phyloP scores from a whole-genome alignment of 495 filamentous ascomycete species.

The Talaromyces adpressus region DNA sequence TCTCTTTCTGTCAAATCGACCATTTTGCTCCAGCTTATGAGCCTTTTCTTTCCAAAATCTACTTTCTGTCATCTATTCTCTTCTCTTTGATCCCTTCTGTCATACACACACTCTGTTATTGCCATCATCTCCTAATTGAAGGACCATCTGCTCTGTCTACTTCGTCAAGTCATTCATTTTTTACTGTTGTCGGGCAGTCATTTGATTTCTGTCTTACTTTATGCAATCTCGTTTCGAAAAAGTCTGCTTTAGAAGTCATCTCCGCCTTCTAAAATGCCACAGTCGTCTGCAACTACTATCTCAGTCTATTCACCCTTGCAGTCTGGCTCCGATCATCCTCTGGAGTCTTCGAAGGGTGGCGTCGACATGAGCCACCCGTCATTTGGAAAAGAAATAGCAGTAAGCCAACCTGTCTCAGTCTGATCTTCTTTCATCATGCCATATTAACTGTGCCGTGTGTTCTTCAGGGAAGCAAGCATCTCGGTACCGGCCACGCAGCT shows the following conservation, averaged over 20 bases:
- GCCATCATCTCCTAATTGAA: slow-evolving; percentile 7
- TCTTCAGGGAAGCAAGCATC: slow-evolving; percentile 22
- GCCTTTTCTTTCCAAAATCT: slow-evolving; percentile 4
- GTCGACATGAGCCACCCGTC: background rate
- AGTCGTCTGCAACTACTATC: background rate
- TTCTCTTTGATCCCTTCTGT: slow-evolving; percentile 14
- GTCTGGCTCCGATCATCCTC: background rate
- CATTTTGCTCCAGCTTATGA: slow-evolving; percentile 1
- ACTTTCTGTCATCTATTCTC: slow-evolving; percentile 7
- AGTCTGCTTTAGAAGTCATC: background rate
- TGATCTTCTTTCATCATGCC: background rate
- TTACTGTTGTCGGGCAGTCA: slow-evolving; percentile 2
- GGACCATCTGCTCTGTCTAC: slow-evolving; percentile 7
- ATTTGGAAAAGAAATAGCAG: background rate
- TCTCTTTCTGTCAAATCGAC: slow-evolving; percentile 4
- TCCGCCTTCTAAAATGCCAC: slow-evolving; percentile 1
- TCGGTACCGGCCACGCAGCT: slow-evolving; percentile 21
- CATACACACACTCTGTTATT: slow-evolving; percentile 15
- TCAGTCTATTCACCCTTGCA: background rate
- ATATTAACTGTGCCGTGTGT: background rate
- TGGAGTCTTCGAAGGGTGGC: background rate
- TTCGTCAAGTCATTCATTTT: background rate
- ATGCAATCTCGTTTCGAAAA: background rate
- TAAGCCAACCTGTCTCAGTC: background rate
- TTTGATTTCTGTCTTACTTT: background rate